phyloP scores from a whole-genome alignment of 495 filamentous ascomycete genomes.

The Usnea hakonensis region DNA sequence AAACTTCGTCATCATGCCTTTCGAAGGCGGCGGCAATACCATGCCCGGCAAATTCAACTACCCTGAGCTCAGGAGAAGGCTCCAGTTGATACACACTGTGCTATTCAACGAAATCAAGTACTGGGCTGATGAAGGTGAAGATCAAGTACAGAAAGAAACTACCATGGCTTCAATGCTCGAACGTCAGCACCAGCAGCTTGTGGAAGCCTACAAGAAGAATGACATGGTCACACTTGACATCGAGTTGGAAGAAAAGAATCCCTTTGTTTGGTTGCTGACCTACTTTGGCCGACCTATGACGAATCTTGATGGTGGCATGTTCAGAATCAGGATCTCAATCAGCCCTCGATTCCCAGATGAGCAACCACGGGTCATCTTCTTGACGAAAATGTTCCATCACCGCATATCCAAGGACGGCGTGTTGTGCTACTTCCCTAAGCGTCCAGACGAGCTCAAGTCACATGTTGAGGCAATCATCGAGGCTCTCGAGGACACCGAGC shows the following conservation, averaged over 20 bases:
- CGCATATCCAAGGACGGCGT: slow-evolving; percentile 72
- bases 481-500: slow-evolving; percentile 75
- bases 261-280: slow-evolving; percentile 53
- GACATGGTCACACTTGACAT: slow-evolving; percentile 64
- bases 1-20: slow-evolving; percentile 70
- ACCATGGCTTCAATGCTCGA: slow-evolving; percentile 74
- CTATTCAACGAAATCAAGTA: slow-evolving; percentile 62
- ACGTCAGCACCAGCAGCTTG: slow-evolving; percentile 77
- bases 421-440: slow-evolving; percentile 71
- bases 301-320: slow-evolving; percentile 84
- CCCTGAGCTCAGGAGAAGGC: slow-evolving; percentile 57
- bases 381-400: slow-evolving; percentile 79
- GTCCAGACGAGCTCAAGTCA: slow-evolving; percentile 67
- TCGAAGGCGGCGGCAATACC: slow-evolving; percentile 67
- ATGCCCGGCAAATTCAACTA: slow-evolving; percentile 92
- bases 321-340: slow-evolving; percentile 70
- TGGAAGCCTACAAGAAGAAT: slow-evolving; percentile 60
- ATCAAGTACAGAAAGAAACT: slow-evolving; percentile 55
- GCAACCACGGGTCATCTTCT: slow-evolving; percentile 75
- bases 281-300: slow-evolving; percentile 93
- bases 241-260: slow-evolving; percentile 55
- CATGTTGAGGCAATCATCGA: slow-evolving; percentile 83
- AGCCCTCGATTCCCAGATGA: slow-evolving; percentile 89
- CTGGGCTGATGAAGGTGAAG: slow-evolving; percentile 65
- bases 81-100: slow-evolving; percentile 55